A percentile compares a stretch with the other conserved stretches of the same genome.
These are phyloP conservation scores for Mycena venus DNA, from an alignment of 768 basidiomycete genomes.

Conservation along the genomic window DNA sequence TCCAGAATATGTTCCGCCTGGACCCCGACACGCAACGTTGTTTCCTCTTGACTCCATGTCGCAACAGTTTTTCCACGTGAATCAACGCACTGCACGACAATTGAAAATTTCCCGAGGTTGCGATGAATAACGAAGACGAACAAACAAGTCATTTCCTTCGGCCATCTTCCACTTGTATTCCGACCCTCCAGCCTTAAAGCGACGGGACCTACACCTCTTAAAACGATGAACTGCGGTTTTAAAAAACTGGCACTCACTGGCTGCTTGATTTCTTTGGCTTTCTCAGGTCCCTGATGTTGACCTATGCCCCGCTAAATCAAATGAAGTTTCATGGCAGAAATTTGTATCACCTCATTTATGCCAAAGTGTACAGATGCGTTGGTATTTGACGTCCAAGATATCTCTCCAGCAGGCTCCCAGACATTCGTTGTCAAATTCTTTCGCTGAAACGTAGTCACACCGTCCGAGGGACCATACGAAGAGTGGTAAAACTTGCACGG, in stretches of 20 bases:
- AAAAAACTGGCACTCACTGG: conserved; percentile 50
- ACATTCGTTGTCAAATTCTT: conserved; percentile 57
- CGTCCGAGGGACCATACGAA: conserved; percentile 54
- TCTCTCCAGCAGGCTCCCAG: conserved; percentile 67
- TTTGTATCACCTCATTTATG: conserved; percentile 53
- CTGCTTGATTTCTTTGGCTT: conserved; percentile 62
- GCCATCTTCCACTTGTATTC: conserved; percentile 72
- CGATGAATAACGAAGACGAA: conserved; percentile 42
- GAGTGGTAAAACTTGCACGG: conserved; percentile 58
- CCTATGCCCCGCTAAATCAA: conserved; percentile 26
- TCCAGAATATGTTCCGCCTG: conserved; percentile 59
- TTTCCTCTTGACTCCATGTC: conserved; percentile 56
- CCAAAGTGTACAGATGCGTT: conserved; percentile 65
- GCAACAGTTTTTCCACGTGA: conserved; percentile 63
- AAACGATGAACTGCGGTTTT: not conserved
- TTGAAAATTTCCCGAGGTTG: not conserved
- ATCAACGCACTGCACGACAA: conserved; percentile 60
- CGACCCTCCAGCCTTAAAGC: conserved; percentile 62
- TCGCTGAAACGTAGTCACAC: conserved; percentile 63
- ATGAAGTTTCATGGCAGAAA: not conserved
- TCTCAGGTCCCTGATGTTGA: conserved; percentile 62
- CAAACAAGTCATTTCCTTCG: conserved; percentile 59
- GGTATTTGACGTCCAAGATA: conserved; percentile 63
- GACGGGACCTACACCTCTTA: conserved; percentile 55
- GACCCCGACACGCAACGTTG: conserved; percentile 55